phyloP scores from a whole-genome alignment of 2,329 filamentous ascomycete species.

The Pyrenophora seminiperda region DNA sequence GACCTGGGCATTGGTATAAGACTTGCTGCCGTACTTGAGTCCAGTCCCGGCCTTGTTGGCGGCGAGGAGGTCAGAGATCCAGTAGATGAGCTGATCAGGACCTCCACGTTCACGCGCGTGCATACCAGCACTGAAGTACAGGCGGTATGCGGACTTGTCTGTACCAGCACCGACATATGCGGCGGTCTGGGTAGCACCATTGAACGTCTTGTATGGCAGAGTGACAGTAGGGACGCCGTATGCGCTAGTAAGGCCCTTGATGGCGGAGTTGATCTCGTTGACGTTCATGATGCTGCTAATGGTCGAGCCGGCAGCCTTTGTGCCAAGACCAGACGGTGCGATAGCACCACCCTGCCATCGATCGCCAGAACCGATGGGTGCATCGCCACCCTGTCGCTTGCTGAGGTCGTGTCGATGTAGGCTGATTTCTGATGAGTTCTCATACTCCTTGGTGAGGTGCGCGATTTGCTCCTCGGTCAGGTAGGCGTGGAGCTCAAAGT shows the following conservation, averaged over 20 bases:
- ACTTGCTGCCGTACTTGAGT: constrained; percentile 58
- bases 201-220: constrained; percentile 53
- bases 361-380: constrained; percentile 48
- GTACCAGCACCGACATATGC: constrained; percentile 54
- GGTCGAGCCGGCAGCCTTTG: constrained; percentile 42
- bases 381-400: constrained; percentile 35
- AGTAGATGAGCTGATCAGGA: constrained; percentile 63
- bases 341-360: constrained; percentile 51
- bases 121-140: constrained; percentile 60
- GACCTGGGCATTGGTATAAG: constrained; percentile 60
- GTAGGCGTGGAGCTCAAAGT: constrained; percentile 41
- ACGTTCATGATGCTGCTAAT: constrained; percentile 55
- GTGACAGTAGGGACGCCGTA: constrained; percentile 53
- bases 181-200: constrained; percentile 50
- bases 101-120: constrained; percentile 65
- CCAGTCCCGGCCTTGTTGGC: constrained; percentile 58
- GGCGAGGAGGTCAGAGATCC: constrained; percentile 61
- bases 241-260: constrained; percentile 50
- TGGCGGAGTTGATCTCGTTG: constrained; percentile 53
- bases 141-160: constrained; percentile 50
- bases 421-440: constrained; percentile 26
- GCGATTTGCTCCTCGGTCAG: constrained; percentile 43
- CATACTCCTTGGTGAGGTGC: constrained; percentile 37
- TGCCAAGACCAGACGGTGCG: constrained; percentile 52
- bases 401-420: constrained; percentile 29